Base-by-base conservation (phyloP, 1,139 yeast species). In the Candida tropicalis region DNA sequence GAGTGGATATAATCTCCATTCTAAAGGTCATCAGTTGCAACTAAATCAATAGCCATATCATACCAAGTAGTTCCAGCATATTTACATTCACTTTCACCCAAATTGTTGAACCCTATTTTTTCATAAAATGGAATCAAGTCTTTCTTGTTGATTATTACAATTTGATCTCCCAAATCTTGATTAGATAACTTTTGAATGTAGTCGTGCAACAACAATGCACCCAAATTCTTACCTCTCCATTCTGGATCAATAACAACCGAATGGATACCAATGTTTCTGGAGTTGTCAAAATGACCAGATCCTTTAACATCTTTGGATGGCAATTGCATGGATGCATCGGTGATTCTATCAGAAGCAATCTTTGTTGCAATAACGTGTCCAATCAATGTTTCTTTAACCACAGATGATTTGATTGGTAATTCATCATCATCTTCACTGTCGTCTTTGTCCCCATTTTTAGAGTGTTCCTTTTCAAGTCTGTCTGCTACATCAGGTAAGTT, bases 311-410 rank as follows among this genome's bases (percentile, higher is more conserved):
- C 59, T 34, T 56, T 53, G 9, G 69, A 61, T 3, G 91, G 87
- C 17, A 83, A 57, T 39, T 63, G 74, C 97, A 91, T 90, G 12
- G 85, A 67, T 36, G 74, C 79, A 38, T 79, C 81, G 9, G 88
- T 82, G 46, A 91, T 82, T 33, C 56, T 57, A 42, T 67, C 65
- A 15, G 70, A 53, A 41, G 63, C 61, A 44, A 82, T 82, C 64
- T 91, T 91, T 38, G 97, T 90, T 40, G 90, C 95, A 54, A 91
- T 67, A 37, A 93, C 77, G 57, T 88, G 96, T 8, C 91, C 98
- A 52, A 93, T 81, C 48, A 93, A 73, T 12, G 75, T 77, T 65
- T 91, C 97, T 44, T 68, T 69, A 26, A 70, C 62, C 45, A 81
- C 77, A 22, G 87, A 71, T 28, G 82, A 72, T 52, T 65, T 72